Conservation (phyloP, 2,329 filamentous ascomycete genomes). For the Exophiala xenobiotica region DNA sequence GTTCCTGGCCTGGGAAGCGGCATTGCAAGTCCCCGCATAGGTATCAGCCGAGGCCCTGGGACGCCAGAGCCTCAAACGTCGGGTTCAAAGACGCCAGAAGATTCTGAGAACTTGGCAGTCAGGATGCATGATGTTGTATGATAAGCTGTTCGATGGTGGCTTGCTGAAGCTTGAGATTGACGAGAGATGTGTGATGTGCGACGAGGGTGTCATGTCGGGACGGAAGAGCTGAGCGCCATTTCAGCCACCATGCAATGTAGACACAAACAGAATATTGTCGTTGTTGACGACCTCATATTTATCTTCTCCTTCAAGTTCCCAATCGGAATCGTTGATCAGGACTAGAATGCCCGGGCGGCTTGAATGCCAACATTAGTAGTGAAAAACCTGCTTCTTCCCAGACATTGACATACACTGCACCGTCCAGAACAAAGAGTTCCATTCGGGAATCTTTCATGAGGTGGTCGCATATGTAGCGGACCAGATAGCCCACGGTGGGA, state of each 20-base stretch:
- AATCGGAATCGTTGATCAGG: conserved; percentile 95
- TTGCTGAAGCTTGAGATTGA: not conserved
- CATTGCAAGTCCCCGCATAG: conserved; percentile 37
- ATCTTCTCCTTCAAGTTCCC: conserved; percentile 96
- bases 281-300: conserved; percentile 76
- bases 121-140: conserved; percentile 32
- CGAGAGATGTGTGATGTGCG: conserved; percentile 1
- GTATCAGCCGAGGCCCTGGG: conserved; percentile 27
- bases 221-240: not conserved
- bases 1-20: conserved; percentile 38
- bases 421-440: conserved; percentile 86
- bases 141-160: conserved; percentile 2
- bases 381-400: not conserved
- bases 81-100: conserved; percentile 33
- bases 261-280: conserved; percentile 94
- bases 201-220: not conserved
- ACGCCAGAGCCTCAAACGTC: conserved; percentile 46
- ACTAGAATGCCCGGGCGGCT: conserved; percentile 95
- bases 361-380: not conserved
- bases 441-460: conserved; percentile 81
- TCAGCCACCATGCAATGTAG: conserved; percentile 89
- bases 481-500: conserved; percentile 71
- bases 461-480: conserved; percentile 74
- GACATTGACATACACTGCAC: conserved; percentile 69
- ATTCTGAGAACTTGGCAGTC: conserved; percentile 26